Evolutionary conservation across 2,329 filamentous ascomycete species (phyloP).

Genomic region (Zasmidium angulare): DNA sequence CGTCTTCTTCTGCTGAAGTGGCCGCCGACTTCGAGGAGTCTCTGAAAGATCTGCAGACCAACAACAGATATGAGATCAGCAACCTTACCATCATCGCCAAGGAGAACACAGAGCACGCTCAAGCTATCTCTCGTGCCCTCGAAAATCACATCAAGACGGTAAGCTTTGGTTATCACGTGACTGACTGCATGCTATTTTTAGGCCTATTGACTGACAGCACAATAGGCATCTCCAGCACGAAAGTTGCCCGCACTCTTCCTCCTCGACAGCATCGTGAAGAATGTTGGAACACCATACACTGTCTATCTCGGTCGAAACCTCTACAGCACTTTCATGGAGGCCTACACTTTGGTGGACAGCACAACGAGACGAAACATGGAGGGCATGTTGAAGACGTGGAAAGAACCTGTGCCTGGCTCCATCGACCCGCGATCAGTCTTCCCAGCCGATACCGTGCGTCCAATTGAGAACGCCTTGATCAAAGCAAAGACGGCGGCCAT

Average conservation of each 20-base stretch:
- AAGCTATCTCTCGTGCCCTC: conserved; percentile 85
- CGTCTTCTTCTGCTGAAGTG: conserved; percentile 71
- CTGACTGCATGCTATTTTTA: conserved; percentile 4
- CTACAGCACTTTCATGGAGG: conserved; percentile 94
- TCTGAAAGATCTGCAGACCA: conserved; percentile 84
- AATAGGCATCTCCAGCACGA: conserved; percentile 78
- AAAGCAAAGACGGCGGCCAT: conserved; percentile 69
- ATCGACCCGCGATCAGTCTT: conserved; percentile 93
- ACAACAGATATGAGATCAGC: conserved; percentile 93
- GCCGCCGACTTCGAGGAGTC: conserved; percentile 93
- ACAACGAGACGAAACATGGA: conserved; percentile 87
- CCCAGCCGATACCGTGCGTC: conserved; percentile 77
- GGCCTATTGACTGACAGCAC: conserved; percentile 39
- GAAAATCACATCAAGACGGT: conserved; percentile 94
- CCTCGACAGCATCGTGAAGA: conserved; percentile 97
- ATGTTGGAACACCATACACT: conserved; percentile 96
- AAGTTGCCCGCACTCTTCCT: conserved; percentile 97
- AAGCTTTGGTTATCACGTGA: conserved; percentile 48
- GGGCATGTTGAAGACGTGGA: conserved; percentile 97
- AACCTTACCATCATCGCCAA: conserved; percentile 96
- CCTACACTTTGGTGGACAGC: conserved; percentile 84
- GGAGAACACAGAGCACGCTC: conserved; percentile 93
- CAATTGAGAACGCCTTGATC: conserved; percentile 91
- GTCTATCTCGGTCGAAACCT: conserved; percentile 90
- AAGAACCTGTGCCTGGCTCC: conserved; percentile 90